These are phyloP conservation scores for Neospermospora avenae DNA, from an alignment of 2,329 filamentous ascomycete genomes.

Conservation along the genomic window DNA sequence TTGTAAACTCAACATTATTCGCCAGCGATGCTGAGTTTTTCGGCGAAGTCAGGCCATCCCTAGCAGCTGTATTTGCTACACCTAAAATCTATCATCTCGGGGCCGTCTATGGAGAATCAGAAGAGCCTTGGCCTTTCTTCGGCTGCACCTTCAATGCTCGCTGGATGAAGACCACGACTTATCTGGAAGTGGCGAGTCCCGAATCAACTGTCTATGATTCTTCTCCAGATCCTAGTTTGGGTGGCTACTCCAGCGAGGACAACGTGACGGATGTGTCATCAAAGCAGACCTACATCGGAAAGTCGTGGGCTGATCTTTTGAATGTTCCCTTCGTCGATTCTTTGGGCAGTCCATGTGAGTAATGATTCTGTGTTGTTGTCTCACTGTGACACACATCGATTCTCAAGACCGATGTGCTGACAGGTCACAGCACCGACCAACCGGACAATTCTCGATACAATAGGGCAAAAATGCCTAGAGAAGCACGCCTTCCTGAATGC, in stretches of 20 bases:
- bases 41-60: conserved; percentile 3
- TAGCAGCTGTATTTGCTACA: background rate
- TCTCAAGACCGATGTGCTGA: too few species aligned
- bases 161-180: conserved; percentile 5
- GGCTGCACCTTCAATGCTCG: conserved; percentile 12
- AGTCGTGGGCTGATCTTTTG: conserved; percentile 1
- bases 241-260: background rate
- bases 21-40: conserved; percentile 5
- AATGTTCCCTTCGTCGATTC: conserved; percentile 3
- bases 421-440: background rate
- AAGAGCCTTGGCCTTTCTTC: background rate
- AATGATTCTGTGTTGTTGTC: too few species aligned
- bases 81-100: background rate
- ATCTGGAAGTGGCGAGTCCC: background rate
- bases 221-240: conserved; percentile 1
- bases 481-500: background rate
- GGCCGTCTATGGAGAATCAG: background rate
- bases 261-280: background rate
- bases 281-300: background rate
- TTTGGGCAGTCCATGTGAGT: background rate
- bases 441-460: conserved; percentile 3
- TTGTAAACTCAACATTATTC: conserved; percentile 6
- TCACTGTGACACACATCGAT: too few species aligned
- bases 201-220: conserved; percentile 3
- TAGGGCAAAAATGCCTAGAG: conserved; percentile 10